Evolutionary conservation across 2,329 filamentous ascomycete species (phyloP), one percentile per base, ranked within the genome.

Genomic region (Nigrospora sphaerica): DNA sequence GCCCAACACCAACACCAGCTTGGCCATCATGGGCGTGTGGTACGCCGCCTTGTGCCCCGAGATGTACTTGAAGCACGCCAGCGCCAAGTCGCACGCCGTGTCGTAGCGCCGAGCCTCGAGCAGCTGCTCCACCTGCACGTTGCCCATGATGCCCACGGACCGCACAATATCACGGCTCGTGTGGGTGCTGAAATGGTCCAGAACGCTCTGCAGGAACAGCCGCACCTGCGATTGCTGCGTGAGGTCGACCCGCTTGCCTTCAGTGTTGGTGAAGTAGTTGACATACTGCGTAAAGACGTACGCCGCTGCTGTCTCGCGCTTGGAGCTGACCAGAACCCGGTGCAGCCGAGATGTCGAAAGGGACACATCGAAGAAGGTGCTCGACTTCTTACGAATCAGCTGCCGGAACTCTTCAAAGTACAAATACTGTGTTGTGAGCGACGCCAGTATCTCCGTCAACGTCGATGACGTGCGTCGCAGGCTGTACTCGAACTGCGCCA

Each of bases 401-500:
- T 58, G 59, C 6, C 64, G 62, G 49, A 71, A 64, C 33, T 67
- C 57, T 42, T 64, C 61, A 38, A 66, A 68, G 57, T 68, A 67
- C 11, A 65, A 54, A 46, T 64, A 62, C 50, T 72, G 65, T 1
- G 70, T 68, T 18, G 68, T 69, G 42, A 73, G 55, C 33, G 68
- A 61, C 5, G 70, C 64, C 43, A 72, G 62, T 38, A 68, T 67
- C 43, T 71, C 68, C 13, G 63, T 68, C 12, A 72, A 52, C 6
- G 64, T 64, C 40, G 56, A 51, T 2, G 57, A 58, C 36, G 51
- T 57, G 34, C 60, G 53, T 32, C 55, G 58, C 14, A 68, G 57
- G 41, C 56, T 64, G 51, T 71, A 65, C 53, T 73, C 67, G 2
- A 73, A 57, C 46, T 71, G 67, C 16, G 71, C 71, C 17, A 74